Evolutionary conservation across 2,329 filamentous ascomycete genomes (phyloP).

Genomic region (Xylariomycetidae sp.): DNA sequence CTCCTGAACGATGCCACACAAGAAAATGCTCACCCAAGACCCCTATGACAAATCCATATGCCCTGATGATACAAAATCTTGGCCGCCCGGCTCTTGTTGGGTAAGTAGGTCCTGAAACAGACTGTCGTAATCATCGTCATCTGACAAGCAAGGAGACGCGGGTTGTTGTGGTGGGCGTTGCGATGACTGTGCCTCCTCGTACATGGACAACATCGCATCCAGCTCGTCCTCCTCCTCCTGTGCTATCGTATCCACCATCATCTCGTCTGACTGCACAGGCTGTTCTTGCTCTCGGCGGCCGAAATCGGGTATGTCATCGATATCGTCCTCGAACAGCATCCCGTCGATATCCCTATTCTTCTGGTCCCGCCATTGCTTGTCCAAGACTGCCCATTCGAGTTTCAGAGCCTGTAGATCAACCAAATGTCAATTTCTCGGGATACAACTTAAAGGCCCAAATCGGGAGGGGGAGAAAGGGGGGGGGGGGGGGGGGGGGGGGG

Average conservation of each 20-base stretch:
- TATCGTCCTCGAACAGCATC: slow-evolving; percentile 44
- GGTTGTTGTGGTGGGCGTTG: slow-evolving; percentile 19
- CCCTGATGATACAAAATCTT: slow-evolving; percentile 26
- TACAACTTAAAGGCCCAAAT: too few relatives aligned
- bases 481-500: too few relatives aligned
- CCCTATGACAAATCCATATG: slow-evolving; percentile 44
- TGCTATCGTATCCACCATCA: slow-evolving; percentile 49
- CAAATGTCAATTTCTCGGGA: too few relatives aligned
- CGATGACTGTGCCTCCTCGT: slow-evolving; percentile 29
- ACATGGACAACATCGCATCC: slow-evolving; percentile 51
- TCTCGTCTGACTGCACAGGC: slow-evolving; percentile 34
- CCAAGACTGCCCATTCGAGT: slow-evolving; percentile 37
- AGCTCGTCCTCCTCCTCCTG: slow-evolving; percentile 52
- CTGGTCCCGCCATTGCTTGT: slow-evolving; percentile 32
- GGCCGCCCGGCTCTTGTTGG: slow-evolving; percentile 29
- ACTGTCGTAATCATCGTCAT: slow-evolving; percentile 58
- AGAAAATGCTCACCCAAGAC: too few relatives aligned
- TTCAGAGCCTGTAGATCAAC: slow-evolving; percentile 32
- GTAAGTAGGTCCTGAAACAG: slow-evolving; percentile 62
- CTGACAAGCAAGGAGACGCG: slow-evolving; percentile 35
- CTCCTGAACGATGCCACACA: slow-evolving; percentile 5
- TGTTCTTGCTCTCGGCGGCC: slow-evolving; percentile 22
- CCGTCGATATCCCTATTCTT: slow-evolving; percentile 35
- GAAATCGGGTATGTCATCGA: slow-evolving; percentile 44
- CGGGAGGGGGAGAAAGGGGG: too few relatives aligned